phyloP scores from a whole-genome alignment of 1,139 yeast species.

The Suhomyces terraborum region DNA sequence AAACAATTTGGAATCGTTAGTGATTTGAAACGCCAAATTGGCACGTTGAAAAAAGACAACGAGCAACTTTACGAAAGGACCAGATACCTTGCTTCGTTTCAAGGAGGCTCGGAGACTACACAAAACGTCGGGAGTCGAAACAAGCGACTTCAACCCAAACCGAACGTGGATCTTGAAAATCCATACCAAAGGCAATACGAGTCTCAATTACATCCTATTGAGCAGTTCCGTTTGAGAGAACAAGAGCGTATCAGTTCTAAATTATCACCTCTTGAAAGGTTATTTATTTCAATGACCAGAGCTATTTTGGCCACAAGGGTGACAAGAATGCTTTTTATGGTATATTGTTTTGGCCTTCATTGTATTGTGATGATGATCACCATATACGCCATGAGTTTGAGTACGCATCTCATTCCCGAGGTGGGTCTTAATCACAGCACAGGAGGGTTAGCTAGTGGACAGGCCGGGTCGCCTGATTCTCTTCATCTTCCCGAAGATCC shows the following conservation, averaged over 20 bases:
- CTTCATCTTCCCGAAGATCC: slow-evolving; percentile 9
- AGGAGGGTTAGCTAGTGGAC: slow-evolving; percentile 38
- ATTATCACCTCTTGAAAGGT: slow-evolving; percentile 75
- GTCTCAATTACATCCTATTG: slow-evolving; percentile 78
- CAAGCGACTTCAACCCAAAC: slow-evolving; percentile 33
- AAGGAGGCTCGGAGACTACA: slow-evolving; percentile 21
- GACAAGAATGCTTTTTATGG: slow-evolving; percentile 71
- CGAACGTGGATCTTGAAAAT: slow-evolving; percentile 54
- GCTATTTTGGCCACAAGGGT: slow-evolving; percentile 72
- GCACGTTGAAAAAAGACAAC: slow-evolving; percentile 69
- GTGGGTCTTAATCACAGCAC: slow-evolving; percentile 50
- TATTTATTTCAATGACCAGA: slow-evolving; percentile 74
- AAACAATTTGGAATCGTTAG: slow-evolving; percentile 54
- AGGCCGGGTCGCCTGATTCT: slow-evolving; percentile 18
- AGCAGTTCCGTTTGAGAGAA: slow-evolving; percentile 77
- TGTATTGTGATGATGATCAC: slow-evolving; percentile 68
- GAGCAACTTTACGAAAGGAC: slow-evolving; percentile 79
- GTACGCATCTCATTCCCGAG: slow-evolving; percentile 52
- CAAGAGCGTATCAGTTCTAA: slow-evolving; percentile 72
- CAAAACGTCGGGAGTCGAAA: slow-evolving; percentile 19
- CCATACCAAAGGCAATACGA: slow-evolving; percentile 69
- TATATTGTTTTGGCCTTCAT: slow-evolving; percentile 77
- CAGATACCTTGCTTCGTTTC: slow-evolving; percentile 66
- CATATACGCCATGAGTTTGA: slow-evolving; percentile 55
- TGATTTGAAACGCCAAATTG: slow-evolving; percentile 67